Evolutionary conservation across 2,329 filamentous ascomycete species (phyloP).

Genomic region (Exophiala dermatitidis): DNA sequence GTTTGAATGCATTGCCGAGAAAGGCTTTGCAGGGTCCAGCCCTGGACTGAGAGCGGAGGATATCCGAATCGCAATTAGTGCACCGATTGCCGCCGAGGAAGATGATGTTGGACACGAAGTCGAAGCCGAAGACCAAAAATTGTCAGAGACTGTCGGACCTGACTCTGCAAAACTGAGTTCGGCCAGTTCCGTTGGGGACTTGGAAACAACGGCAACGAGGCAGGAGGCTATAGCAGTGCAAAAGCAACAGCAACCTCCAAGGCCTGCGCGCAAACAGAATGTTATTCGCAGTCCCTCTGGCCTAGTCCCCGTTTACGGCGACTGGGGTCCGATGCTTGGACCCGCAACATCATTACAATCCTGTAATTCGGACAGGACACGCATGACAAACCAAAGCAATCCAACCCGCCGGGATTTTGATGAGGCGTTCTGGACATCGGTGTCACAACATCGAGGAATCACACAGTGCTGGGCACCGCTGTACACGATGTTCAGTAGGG

Average conservation of each 20-base stretch:
- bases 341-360: background rate
- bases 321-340: constrained; percentile 55
- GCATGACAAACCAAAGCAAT: constrained; percentile 21
- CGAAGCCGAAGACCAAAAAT: background rate
- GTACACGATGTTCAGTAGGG: constrained; percentile 90
- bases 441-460: constrained; percentile 69
- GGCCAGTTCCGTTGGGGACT: too few species aligned
- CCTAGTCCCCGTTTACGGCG: constrained; percentile 62
- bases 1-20: constrained; percentile 36
- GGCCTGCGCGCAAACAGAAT: constrained; percentile 48
- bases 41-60: constrained; percentile 36
- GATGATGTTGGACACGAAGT: background rate
- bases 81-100: background rate
- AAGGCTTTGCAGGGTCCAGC: constrained; percentile 32
- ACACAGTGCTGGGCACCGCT: constrained; percentile 77
- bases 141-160: background rate
- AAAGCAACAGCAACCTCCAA: background rate
- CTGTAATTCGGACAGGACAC: constrained; percentile 1
- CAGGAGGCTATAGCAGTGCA: background rate
- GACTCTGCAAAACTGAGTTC: too few species aligned
- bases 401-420: constrained; percentile 51
- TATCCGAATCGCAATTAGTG: background rate
- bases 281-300: constrained; percentile 65
- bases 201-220: background rate
- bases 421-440: constrained; percentile 68